Percentiles rank a stretch among this genome's conserved stretches.
Evolutionary conservation across 805 yeast genomes (phyloP).

Genomic region (Millerozyma acaciae): DNA sequence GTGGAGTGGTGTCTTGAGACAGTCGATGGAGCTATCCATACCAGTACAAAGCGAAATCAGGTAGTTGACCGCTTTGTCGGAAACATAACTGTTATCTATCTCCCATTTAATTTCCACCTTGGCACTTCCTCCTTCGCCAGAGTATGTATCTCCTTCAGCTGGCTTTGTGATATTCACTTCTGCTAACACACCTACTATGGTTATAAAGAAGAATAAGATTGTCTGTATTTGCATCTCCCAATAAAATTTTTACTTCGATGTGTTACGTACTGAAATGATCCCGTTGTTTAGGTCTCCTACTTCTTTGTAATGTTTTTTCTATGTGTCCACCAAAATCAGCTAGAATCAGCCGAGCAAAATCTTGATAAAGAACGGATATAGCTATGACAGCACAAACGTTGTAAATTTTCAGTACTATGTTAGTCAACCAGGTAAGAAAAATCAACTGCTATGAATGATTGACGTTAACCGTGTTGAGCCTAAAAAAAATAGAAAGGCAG

Average conservation of each 20-base stretch:
- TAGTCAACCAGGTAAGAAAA: no score
- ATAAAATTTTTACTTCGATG: background rate
- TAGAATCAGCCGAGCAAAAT: no score
- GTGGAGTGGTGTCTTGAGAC: slow-evolving; percentile 25
- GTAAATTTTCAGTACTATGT: no score
- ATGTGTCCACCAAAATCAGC: no score
- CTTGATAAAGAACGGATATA: no score
- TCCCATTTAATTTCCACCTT: slow-evolving; percentile 33
- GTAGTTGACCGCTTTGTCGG: slow-evolving; percentile 40
- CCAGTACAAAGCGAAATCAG: slow-evolving; percentile 70
- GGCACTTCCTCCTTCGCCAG: slow-evolving; percentile 37
- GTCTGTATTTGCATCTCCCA: background rate
- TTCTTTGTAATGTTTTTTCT: no score
- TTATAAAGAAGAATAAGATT: background rate
- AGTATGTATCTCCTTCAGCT: slow-evolving; percentile 30
- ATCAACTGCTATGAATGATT: no score
- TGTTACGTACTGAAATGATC: no score
- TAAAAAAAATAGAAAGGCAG: no score
- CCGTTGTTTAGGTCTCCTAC: no score
- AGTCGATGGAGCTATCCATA: slow-evolving; percentile 43
- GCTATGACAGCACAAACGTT: no score
- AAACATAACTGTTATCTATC: slow-evolving; percentile 63
- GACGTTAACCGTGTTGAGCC: no score
- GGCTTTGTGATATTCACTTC: slow-evolving; percentile 49
- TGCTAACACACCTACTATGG: slow-evolving; percentile 26